Conservation (phyloP, 129 eudicot species). For the Pittosporum tobira region DNA sequence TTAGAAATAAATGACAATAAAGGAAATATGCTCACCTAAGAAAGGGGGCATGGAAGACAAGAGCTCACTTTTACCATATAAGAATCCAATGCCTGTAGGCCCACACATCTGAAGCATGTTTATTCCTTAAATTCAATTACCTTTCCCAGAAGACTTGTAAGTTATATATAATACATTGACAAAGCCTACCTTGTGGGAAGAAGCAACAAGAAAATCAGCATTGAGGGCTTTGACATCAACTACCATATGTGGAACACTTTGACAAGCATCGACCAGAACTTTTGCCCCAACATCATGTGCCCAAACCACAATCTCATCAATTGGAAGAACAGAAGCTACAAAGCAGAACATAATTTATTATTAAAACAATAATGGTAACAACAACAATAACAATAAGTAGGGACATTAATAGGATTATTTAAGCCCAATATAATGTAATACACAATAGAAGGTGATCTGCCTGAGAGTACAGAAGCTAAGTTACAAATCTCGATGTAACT, state of each 20-base stretch:
- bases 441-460: no score
- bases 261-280: slow-evolving; percentile 95
- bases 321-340: slow-evolving; percentile 83
- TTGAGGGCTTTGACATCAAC: slow-evolving; percentile 83
- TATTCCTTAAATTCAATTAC: slow-evolving; percentile 35
- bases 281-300: slow-evolving; percentile 95
- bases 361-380: no score
- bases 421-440: no score
- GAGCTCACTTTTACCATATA: slow-evolving; percentile 81
- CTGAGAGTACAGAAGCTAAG: no score
- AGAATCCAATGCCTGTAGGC: slow-evolving; percentile 99
- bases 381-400: background rate
- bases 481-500: no score
- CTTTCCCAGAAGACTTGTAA: slow-evolving; percentile 3
- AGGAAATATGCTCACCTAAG: slow-evolving; percentile 51
- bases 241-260: slow-evolving; percentile 98
- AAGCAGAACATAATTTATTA: background rate
- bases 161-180: slow-evolving; percentile 1
- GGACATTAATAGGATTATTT: no score
- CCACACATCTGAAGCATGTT: slow-evolving; percentile 99
- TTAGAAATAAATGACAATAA: background rate
- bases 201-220: slow-evolving; percentile 96
- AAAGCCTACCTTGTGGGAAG: slow-evolving; percentile 85
- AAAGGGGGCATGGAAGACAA: slow-evolving; percentile 90
- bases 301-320: slow-evolving; percentile 61